Evolutionary conservation across 2,329 filamentous ascomycete genomes (phyloP).

Genomic region (Colletotrichum sp.): DNA sequence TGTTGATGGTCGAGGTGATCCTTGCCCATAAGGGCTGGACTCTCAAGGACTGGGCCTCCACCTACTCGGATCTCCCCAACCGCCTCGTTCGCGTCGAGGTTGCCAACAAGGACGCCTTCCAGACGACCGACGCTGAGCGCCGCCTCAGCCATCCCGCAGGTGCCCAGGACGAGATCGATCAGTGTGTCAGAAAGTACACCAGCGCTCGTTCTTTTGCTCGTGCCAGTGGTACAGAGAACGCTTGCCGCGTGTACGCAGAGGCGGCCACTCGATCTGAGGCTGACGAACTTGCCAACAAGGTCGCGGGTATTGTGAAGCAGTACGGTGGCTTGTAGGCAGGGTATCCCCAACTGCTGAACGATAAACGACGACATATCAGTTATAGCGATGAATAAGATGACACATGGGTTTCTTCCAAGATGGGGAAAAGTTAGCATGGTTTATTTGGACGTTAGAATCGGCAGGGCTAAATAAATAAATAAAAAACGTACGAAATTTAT

Average conservation of each 20-base stretch:
- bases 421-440: not conserved
- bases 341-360: not conserved
- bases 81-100: conserved; percentile 94
- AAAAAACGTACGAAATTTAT: not conserved
- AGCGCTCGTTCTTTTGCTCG: conserved; percentile 89
- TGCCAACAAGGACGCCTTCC: conserved; percentile 84
- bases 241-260: conserved; percentile 94
- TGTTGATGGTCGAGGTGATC: conserved; percentile 94
- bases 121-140: conserved; percentile 90
- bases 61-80: conserved; percentile 94
- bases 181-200: conserved; percentile 87
- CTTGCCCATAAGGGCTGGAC: conserved; percentile 94
- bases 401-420: not conserved
- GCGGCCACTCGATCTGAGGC: conserved; percentile 88
- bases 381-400: not conserved
- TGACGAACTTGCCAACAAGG: conserved; percentile 86
- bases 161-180: conserved; percentile 85
- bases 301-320: conserved; percentile 76
- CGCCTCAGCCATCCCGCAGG: conserved; percentile 81
- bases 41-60: conserved; percentile 88
- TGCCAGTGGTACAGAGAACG: conserved; percentile 94
- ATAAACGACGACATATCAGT: not conserved
- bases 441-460: not conserved
- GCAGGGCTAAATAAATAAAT: not conserved
- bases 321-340: conserved; percentile 40